Conservation (phyloP, 2,329 filamentous ascomycete genomes). For the Bipolaris bicolor region DNA sequence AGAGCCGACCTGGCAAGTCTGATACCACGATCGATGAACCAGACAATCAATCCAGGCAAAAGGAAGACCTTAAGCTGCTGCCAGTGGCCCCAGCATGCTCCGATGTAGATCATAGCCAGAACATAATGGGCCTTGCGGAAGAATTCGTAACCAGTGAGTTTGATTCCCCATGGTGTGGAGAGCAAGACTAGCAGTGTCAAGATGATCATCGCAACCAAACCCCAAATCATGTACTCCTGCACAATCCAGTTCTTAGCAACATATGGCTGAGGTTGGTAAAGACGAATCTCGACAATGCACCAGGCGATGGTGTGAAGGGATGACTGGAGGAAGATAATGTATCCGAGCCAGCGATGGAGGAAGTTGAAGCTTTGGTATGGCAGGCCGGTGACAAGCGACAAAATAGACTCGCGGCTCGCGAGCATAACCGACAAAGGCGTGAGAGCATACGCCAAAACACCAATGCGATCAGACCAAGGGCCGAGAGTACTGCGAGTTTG, state of each 20-base stretch:
- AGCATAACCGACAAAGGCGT: conserved; percentile 73
- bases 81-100: conserved; percentile 80
- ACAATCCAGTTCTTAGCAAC: conserved; percentile 63
- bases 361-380: conserved; percentile 79
- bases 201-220: conserved; percentile 70
- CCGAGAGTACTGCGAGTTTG: conserved; percentile 72
- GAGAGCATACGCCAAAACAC: conserved; percentile 73
- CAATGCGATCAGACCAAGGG: conserved; percentile 71
- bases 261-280: conserved; percentile 75
- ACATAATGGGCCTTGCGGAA: conserved; percentile 78
- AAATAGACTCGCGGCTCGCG: conserved; percentile 70
- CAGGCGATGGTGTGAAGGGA: conserved; percentile 73
- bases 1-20: conserved; percentile 64
- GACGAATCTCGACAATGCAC: conserved; percentile 67
- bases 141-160: conserved; percentile 74
- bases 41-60: conserved; percentile 64
- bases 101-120: conserved; percentile 75
- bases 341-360: conserved; percentile 68
- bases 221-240: conserved; percentile 75
- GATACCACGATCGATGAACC: conserved; percentile 67
- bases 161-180: conserved; percentile 65
- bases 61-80: conserved; percentile 56
- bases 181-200: conserved; percentile 66
- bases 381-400: conserved; percentile 72
- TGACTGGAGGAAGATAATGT: conserved; percentile 72